Percentiles rank a stretch among this genome's conserved stretches.
Evolutionary conservation across 176 grass and related monocot genomes (phyloP).

Genomic region (Zoysia pacifica): DNA sequence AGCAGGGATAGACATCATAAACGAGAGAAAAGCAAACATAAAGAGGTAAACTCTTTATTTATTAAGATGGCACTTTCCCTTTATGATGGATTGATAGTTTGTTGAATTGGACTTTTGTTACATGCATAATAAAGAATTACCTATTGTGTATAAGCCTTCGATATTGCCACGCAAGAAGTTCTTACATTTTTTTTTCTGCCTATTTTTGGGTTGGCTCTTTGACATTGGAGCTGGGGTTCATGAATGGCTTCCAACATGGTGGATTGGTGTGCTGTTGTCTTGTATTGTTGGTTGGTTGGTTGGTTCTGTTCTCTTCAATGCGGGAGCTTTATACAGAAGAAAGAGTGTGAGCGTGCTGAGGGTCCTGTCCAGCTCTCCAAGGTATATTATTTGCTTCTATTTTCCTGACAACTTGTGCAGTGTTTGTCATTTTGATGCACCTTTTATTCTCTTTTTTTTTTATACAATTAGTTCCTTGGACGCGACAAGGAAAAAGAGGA

Average conservation of each 20-base stretch:
- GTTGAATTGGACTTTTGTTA: not conserved
- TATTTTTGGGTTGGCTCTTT: constrained; percentile 98
- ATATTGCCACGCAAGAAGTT: constrained; percentile 35
- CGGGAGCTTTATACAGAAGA: constrained; percentile 81
- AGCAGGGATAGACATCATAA: constrained; percentile 59
- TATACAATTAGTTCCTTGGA: constrained; percentile 66
- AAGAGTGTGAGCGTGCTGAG: constrained; percentile 50
- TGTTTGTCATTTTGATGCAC: not conserved
- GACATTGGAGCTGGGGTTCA: constrained; percentile 95
- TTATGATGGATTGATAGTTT: not conserved
- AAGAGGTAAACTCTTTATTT: constrained; percentile 61
- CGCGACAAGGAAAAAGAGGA: constrained; percentile 88
- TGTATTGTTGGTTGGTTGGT: constrained; percentile 60
- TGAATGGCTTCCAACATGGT: constrained; percentile 73
- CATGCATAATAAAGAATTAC: not conserved
- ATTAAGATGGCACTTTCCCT: constrained; percentile 9
- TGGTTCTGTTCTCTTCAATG: constrained; percentile 65
- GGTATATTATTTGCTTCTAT: constrained; percentile 48
- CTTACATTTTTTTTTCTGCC: constrained; percentile 92
- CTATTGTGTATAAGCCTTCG: not conserved
- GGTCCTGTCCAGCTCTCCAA: constrained; percentile 96
- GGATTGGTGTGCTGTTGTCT: constrained; percentile 56
- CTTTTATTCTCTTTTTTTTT: constrained; percentile 6
- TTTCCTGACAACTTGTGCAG: not conserved
- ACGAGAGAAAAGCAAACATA: constrained; percentile 58